Conservation (phyloP, 352 stramenopile species). For the Globisporangium spinosum region DNA sequence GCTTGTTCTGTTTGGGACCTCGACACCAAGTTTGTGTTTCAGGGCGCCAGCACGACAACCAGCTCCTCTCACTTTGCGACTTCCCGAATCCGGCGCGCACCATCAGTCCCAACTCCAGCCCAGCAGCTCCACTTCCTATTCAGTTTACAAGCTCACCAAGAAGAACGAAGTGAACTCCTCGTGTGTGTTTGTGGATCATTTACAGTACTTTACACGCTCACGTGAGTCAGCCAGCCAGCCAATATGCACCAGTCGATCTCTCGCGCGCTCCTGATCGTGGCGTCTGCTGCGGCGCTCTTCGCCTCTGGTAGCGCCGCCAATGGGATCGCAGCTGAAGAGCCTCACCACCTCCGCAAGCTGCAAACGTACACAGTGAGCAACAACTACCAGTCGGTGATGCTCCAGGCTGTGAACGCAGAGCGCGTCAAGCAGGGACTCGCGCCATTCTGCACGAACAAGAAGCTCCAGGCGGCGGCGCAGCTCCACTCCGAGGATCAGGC, state of each 20-base stretch:
- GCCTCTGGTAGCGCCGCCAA: neutral
- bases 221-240: neutral
- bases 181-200: neutral
- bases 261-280: neutral
- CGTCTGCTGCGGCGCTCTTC: neutral
- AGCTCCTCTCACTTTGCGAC: neutral
- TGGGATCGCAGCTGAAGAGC: neutral
- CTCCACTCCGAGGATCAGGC: slow-evolving; percentile 32
- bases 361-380: slow-evolving; percentile 15
- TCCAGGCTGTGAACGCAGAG: slow-evolving; percentile 21
- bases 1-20: neutral
- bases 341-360: neutral
- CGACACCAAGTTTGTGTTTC: neutral
- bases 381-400: slow-evolving; percentile 18
- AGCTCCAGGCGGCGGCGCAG: slow-evolving; percentile 28
- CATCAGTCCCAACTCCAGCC: neutral
- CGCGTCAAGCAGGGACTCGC: slow-evolving; percentile 14
- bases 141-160: neutral
- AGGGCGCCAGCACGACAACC: neutral
- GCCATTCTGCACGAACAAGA: slow-evolving; percentile 25
- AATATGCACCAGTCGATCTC: slow-evolving; percentile 7
- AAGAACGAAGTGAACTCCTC: neutral
- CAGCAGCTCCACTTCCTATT: neutral
- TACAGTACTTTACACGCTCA: neutral
- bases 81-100: neutral